Evolutionary conservation across 805 yeast species (phyloP).

Genomic region (Myxozyma mucilagina): DNA sequence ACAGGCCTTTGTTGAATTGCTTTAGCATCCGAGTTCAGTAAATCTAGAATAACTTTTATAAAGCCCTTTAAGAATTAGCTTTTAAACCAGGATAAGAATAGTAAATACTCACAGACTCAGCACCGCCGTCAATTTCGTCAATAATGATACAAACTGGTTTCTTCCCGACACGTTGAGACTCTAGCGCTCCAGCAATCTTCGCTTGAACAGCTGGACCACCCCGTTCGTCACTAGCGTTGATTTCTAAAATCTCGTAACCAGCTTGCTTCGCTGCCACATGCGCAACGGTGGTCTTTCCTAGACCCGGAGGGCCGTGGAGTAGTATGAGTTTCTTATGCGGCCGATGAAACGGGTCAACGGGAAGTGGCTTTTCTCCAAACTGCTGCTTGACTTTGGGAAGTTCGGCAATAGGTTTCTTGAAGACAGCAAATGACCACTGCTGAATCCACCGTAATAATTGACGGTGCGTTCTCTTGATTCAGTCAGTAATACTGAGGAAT

Average conservation of each 20-base stretch:
- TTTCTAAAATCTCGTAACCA: constrained; percentile 77
- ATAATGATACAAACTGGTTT: constrained; percentile 82
- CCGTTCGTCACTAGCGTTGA: constrained; percentile 83
- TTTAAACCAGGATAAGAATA: not conserved
- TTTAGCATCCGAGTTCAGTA: constrained; percentile 57
- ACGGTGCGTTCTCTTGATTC: constrained; percentile 50
- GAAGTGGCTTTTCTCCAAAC: not conserved
- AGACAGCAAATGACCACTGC: constrained; percentile 64
- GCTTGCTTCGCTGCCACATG: constrained; percentile 80
- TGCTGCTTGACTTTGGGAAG: constrained; percentile 25
- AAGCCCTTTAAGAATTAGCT: constrained; percentile 41
- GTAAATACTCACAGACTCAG: constrained; percentile 45
- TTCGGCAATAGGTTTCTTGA: constrained; percentile 42
- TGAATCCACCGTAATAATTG: constrained; percentile 61
- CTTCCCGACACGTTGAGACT: constrained; percentile 57
- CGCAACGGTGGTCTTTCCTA: constrained; percentile 87
- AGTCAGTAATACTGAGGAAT: too few relatives aligned
- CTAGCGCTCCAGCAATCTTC: constrained; percentile 61
- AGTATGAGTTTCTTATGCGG: constrained; percentile 66
- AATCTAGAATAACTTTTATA: constrained; percentile 56
- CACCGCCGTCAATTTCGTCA: constrained; percentile 86
- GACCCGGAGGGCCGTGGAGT: constrained; percentile 90
- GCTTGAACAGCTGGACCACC: constrained; percentile 58
- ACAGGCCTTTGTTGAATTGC: constrained; percentile 45
- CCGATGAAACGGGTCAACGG: constrained; percentile 54